A percentile compares a stretch with the other conserved stretches of the same genome.
phyloP scores from a whole-genome alignment of 2,329 filamentous ascomycete species.

The Thermothelomyces thermophilus region DNA sequence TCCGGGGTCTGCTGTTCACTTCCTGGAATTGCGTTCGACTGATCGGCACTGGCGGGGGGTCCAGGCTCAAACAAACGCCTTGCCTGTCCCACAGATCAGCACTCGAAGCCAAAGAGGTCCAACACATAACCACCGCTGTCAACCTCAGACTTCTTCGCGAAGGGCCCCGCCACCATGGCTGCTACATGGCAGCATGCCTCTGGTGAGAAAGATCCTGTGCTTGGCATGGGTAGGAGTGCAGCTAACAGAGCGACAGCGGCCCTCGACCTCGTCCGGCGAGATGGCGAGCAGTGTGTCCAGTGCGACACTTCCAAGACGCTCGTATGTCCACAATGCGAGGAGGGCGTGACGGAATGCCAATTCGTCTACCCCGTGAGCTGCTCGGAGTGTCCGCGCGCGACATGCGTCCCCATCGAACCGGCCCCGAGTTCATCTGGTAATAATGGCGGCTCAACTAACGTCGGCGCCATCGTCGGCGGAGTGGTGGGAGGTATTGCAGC shows the following conservation, averaged over 20 bases:
- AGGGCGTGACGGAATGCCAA: constrained; percentile 37
- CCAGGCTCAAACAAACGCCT: constrained; percentile 10
- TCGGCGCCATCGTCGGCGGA: constrained; percentile 84
- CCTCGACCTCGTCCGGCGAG: constrained; percentile 15
- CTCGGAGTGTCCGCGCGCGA: constrained; percentile 40
- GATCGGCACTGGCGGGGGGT: constrained; percentile 19
- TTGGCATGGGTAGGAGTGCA: background rate
- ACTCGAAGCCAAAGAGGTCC: background rate
- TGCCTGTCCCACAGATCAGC: constrained; percentile 13
- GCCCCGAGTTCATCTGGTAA: background rate
- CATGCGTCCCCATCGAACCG: constrained; percentile 34
- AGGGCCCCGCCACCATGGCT: constrained; percentile 13
- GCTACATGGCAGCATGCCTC: background rate
- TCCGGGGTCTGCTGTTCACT: background rate
- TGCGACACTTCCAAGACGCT: constrained; percentile 34
- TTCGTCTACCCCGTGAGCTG: constrained; percentile 42
- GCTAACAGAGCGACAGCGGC: constrained; percentile 1
- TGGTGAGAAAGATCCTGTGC: constrained; percentile 1
- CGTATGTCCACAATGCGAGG: constrained; percentile 41
- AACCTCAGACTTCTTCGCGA: background rate
- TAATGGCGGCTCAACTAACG: constrained; percentile 46
- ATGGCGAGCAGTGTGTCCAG: constrained; percentile 38
- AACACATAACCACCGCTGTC: constrained; percentile 4
- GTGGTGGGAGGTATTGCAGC: constrained; percentile 78
- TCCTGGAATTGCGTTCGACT: constrained; percentile 10